Percentiles rank a stretch among this genome's conserved stretches.
phyloP scores from a whole-genome alignment of 352 stramenopile genomes.

The Phytopythium ostracodes region DNA sequence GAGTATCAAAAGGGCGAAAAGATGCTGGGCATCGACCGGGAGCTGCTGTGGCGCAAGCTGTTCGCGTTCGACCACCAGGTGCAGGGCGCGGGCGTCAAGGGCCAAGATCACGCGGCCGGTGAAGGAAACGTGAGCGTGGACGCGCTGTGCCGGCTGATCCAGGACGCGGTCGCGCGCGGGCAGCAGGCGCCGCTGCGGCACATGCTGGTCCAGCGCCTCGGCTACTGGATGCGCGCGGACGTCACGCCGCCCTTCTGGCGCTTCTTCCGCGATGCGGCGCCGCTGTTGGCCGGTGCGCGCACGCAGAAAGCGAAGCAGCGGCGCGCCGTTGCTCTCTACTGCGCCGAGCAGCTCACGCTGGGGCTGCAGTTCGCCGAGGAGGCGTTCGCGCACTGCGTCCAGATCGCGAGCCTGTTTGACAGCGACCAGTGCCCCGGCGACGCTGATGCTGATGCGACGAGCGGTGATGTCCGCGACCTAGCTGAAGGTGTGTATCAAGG shows the following conservation, averaged over 20 bases:
- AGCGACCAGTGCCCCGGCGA: constrained; percentile 2
- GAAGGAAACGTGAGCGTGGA: constrained; percentile 11
- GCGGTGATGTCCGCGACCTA: too few relatives aligned
- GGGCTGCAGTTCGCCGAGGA: constrained; percentile 72
- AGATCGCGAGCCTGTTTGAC: constrained; percentile 61
- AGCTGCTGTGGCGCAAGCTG: constrained; percentile 66
- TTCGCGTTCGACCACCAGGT: constrained; percentile 47
- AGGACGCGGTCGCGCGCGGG: constrained; percentile 24
- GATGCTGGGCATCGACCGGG: constrained; percentile 53
- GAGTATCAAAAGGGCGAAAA: background rate
- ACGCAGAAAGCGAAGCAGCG: constrained; percentile 6
- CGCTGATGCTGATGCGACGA: background rate
- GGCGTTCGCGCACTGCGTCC: constrained; percentile 61
- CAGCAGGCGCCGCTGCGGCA: constrained; percentile 41
- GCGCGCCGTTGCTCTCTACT: constrained; percentile 39
- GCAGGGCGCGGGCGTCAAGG: constrained; percentile 4
- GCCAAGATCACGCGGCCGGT: background rate
- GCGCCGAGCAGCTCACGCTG: constrained; percentile 60
- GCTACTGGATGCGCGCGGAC: constrained; percentile 61
- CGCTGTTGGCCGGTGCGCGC: constrained; percentile 10
- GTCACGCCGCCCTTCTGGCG: constrained; percentile 61
- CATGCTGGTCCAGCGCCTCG: constrained; percentile 59
- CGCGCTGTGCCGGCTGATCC: constrained; percentile 26
- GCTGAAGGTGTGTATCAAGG: background rate
- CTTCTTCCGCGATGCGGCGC: constrained; percentile 37